phyloP scores from a whole-genome alignment of 2,329 filamentous ascomycete species.

The Aspergillus fijiensis region DNA sequence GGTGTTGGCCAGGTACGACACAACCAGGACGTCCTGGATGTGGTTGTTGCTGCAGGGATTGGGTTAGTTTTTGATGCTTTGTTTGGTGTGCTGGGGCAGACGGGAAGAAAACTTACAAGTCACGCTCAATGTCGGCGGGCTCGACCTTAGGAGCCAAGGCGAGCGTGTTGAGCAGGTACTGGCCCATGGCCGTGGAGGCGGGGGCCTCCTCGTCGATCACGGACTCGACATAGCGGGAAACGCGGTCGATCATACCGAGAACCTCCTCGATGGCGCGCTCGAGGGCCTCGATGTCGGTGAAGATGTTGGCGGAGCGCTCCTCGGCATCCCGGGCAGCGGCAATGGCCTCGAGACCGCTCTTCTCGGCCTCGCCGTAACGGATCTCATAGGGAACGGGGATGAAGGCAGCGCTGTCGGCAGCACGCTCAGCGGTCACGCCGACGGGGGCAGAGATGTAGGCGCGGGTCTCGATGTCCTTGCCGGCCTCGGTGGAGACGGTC shows the following conservation, averaged over 20 bases:
- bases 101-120: slow-evolving; percentile 64
- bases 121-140: slow-evolving; percentile 82
- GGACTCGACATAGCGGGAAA: slow-evolving; percentile 86
- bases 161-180: slow-evolving; percentile 91
- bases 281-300: slow-evolving; percentile 86
- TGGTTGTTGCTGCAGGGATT: slow-evolving; percentile 75
- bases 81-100: slow-evolving; percentile 7
- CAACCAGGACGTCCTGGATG: slow-evolving; percentile 97
- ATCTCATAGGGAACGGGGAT: slow-evolving; percentile 96
- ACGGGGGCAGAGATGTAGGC: slow-evolving; percentile 96
- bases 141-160: slow-evolving; percentile 95
- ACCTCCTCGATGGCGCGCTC: slow-evolving; percentile 85
- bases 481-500: slow-evolving; percentile 87
- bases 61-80: slow-evolving; percentile 29
- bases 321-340: slow-evolving; percentile 77
- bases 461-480: slow-evolving; percentile 82
- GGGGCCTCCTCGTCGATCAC: slow-evolving; percentile 85
- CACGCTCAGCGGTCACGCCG: slow-evolving; percentile 89
- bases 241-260: slow-evolving; percentile 83
- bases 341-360: slow-evolving; percentile 78
- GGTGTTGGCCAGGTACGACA: slow-evolving; percentile 97
- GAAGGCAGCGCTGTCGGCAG: slow-evolving; percentile 94
- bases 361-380: slow-evolving; percentile 78
- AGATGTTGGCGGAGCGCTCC: slow-evolving; percentile 68
- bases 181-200: slow-evolving; percentile 86